Evolutionary conservation across 225 moss, liverwort and hornwort genomes (phyloP).

Genomic region (Marchantia paleacea): DNA sequence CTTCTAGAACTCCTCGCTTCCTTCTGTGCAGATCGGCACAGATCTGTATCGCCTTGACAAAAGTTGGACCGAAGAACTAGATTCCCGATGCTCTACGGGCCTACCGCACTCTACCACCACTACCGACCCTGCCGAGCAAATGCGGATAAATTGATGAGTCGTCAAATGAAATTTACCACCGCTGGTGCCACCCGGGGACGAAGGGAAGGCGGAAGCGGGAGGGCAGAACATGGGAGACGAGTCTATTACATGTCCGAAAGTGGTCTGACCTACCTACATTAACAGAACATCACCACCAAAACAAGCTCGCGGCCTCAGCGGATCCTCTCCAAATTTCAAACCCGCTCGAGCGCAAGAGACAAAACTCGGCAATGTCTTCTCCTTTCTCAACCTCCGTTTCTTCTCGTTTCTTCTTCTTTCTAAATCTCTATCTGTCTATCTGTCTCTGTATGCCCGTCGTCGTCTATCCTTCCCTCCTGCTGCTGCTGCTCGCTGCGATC

Average conservation of each 20-base stretch:
- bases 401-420: background rate
- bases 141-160: background rate
- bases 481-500: background rate
- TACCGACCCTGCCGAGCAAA: slow-evolving; percentile 1
- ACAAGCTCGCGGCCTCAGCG: background rate
- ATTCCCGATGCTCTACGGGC: background rate
- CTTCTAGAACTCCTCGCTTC: slow-evolving; percentile 15
- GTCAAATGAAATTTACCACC: slow-evolving; percentile 16
- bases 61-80: background rate
- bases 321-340: background rate
- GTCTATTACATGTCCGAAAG: background rate
- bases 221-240: slow-evolving; percentile 9
- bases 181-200: background rate
- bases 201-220: background rate
- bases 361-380: background rate
- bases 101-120: slow-evolving; percentile 8
- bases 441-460: background rate
- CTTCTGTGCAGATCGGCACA: slow-evolving; percentile 21
- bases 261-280: background rate
- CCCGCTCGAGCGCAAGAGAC: slow-evolving; percentile 1
- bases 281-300: too few relatives aligned
- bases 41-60: slow-evolving; percentile 12
- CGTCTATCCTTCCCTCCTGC: background rate
- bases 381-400: background rate
- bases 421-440: background rate